Base-by-base conservation (phyloP, 345 rosid species). In the Eutrema japonicum region DNA sequence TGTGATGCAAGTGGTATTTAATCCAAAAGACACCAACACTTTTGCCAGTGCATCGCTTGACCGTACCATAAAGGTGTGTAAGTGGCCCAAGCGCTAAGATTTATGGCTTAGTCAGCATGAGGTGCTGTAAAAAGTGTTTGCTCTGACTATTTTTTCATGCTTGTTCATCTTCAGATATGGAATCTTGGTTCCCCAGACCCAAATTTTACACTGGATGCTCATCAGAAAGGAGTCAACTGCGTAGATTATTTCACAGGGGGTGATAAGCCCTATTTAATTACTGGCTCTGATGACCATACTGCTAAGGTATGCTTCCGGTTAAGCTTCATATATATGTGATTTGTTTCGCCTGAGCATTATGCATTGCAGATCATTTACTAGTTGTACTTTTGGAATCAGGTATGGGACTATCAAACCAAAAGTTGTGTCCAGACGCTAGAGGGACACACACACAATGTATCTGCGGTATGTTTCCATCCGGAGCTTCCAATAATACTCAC, bases 21-120 rank as follows among this genome's bases (percentile, higher is more conserved):
- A 89, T 74, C 98, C 98, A 32, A 89, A 87, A 78, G 97, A 92
- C 71, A 87, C 91, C 46, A 87, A 92, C 77, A 92, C 98, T 50
- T 96, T 96, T 79, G 98, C 98, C 45, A 92, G 96, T 80, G 98
- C 98, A 45, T 96, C 98, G 30, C 96, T 92, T 79, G 99, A 96
- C 86, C 93, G 89, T 68, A 89, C 93, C 14, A 79, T 87, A 69
- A 90, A 96, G 97, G 98, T 95, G 65, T 11, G 30, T 33, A 32
- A 56, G 63, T 32, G 8, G 16, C 49, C 32, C 52, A 27, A 58
- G 3, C 6, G 2, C 27, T 51, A 63, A 46, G 62, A 66, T 43
- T 35, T 37, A 13, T 50, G 72, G 64, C 42, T 65, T 65, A 63
- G 12, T 13, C 11, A 2, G 30, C 22, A 30, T 33, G 5, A 16